Evolutionary conservation across 1,139 yeast species (phyloP), one percentile per base, ranked within the genome.

Genomic region (Eremothecium gossypii): DNA sequence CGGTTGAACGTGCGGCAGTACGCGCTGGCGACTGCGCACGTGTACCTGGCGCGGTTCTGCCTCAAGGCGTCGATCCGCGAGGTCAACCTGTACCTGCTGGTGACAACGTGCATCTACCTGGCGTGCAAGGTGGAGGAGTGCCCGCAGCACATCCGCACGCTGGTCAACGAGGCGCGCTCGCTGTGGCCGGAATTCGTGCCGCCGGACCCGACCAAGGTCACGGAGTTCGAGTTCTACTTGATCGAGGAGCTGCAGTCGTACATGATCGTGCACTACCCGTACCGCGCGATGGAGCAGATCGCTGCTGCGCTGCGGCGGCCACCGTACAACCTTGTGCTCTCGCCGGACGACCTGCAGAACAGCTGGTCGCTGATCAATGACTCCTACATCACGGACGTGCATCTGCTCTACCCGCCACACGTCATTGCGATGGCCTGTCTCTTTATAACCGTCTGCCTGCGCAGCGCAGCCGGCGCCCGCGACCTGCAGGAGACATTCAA

Each of bases 171-270:
- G 57, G 94, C 97, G 2, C 68, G 96, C 40, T 82, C 82, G 36
- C 64, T 86, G 39, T 91, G 98, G 97, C 96, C 97, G 0, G 96
- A 89, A 55, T 86, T 79, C 57, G 81, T 91, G 29, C 94, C 96
- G 0, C 87, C 84, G 44, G 98, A 91, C 59, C 77, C 89, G 17
- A 82, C 95, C 32, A 85, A 84, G 55, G 70, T 91, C n/a, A 96
- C 97, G 0, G 98, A 91, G 58, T 85, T 93, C 65, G 98, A 91
- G 64, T 91, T 91, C 60, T 91, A 91, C 58, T 63, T 91, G 40
- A 81, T 91, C 31, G 96, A 87, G 57, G 97, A 89, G 60, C 71
- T 91, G 66, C 86, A 85, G 45, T 76, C 87, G 50, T 85, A 75
- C 54, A 64, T 91, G 49, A 72, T 89, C 23, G 76, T 89, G 2